Evolutionary conservation across 225 moss, liverwort and hornwort genomes (phyloP).

Genomic region (Neckera pumila): DNA sequence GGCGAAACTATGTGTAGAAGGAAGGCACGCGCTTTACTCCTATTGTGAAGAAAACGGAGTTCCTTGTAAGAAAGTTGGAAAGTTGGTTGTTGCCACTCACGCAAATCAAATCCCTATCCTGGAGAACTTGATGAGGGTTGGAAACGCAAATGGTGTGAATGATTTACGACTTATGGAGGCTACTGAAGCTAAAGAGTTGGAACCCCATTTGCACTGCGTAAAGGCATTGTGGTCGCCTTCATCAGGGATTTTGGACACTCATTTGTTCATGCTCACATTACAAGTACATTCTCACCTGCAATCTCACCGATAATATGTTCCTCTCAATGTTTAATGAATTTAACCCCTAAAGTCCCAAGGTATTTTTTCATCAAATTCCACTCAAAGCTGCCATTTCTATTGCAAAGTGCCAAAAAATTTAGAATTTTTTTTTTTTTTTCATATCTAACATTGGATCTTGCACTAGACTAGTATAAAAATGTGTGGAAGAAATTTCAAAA

Average conservation of each 20-base stretch:
- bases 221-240: slow-evolving; percentile 85
- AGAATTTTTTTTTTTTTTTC: background rate
- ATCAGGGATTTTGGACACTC: slow-evolving; percentile 83
- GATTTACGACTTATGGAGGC: slow-evolving; percentile 65
- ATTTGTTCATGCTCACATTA: slow-evolving; percentile 69
- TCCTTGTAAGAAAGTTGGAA: slow-evolving; percentile 50
- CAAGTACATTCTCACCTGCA: slow-evolving; percentile 19
- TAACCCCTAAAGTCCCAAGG: background rate
- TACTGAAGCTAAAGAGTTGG: slow-evolving; percentile 53
- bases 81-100: slow-evolving; percentile 73
- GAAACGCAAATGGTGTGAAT: slow-evolving; percentile 50
- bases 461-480: background rate
- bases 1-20: slow-evolving; percentile 81
- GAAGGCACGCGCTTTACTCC: slow-evolving; percentile 52
- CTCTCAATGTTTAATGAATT: background rate
- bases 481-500: background rate
- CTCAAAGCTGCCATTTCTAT: background rate
- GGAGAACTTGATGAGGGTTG: slow-evolving; percentile 40
- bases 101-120: slow-evolving; percentile 53
- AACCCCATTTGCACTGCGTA: slow-evolving; percentile 62
- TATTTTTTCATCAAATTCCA: background rate
- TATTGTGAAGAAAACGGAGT: slow-evolving; percentile 72
- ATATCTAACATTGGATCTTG: background rate
- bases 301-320: background rate
- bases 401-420: background rate